Conservation (phyloP, 75 land plant species). For the Pinus albicaulis region DNA sequence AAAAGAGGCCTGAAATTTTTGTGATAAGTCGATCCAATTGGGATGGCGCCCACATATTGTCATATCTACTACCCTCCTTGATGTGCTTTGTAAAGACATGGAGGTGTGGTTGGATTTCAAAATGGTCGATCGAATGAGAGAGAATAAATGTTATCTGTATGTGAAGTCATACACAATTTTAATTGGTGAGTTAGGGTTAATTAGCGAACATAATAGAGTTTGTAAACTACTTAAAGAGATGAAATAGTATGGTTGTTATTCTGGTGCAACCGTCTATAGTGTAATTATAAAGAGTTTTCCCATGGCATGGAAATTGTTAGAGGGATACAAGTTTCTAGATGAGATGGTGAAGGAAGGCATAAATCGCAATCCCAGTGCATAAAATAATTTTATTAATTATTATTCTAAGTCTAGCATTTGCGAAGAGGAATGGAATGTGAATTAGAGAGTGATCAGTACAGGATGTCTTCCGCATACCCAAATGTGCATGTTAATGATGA, state of each 20-base stretch:
- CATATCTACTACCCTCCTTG: constrained; percentile 52
- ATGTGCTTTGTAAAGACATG: constrained; percentile 50
- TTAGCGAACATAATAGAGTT: constrained; percentile 60
- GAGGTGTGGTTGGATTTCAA: constrained; percentile 37
- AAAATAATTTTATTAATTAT: constrained; percentile 33
- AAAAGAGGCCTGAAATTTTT: constrained; percentile 58
- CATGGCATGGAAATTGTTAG: constrained; percentile 42
- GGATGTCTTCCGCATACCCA: constrained; percentile 65
- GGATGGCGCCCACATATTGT: constrained; percentile 58
- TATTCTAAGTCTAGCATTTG: constrained; percentile 49
- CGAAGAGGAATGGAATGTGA: constrained; percentile 46
- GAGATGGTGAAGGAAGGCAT: constrained; percentile 45
- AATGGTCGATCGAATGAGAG: constrained; percentile 37
- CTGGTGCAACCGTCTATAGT: constrained; percentile 57
- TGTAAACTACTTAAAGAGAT: constrained; percentile 43
- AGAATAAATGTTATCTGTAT: constrained; percentile 38
- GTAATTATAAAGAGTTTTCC: constrained; percentile 52
- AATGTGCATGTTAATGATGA: constrained; percentile 64
- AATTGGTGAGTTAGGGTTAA: constrained; percentile 51
- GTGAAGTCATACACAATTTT: constrained; percentile 51
- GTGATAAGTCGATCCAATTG: constrained; percentile 51
- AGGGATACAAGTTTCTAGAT: constrained; percentile 48
- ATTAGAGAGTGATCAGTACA: constrained; percentile 50
- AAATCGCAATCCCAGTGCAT: constrained; percentile 40
- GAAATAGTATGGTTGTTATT: constrained; percentile 48